Conservation (phyloP, 2,329 filamentous ascomycete species). For the Colletotrichum musicola region DNA sequence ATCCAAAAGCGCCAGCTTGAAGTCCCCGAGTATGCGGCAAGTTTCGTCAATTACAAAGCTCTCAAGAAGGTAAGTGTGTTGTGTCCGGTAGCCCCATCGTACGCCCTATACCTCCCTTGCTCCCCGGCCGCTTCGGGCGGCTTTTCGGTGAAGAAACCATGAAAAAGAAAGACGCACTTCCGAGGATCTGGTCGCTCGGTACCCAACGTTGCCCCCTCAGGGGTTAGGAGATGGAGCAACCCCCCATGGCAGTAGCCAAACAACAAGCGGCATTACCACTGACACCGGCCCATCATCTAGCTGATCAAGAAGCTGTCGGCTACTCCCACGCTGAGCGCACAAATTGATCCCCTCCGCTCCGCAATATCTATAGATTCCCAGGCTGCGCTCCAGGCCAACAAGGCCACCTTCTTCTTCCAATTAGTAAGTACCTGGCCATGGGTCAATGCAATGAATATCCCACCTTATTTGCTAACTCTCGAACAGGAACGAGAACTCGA, state of each 20-base stretch:
- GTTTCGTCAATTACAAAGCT: conserved; percentile 99
- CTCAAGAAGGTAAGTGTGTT: conserved; percentile 85
- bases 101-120: conserved; percentile 4
- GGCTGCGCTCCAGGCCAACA: conserved; percentile 92
- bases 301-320: conserved; percentile 98
- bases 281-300: conserved; percentile 62
- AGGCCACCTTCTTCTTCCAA: conserved; percentile 98
- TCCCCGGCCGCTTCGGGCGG: conserved; percentile 14
- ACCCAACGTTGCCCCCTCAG: conserved; percentile 32
- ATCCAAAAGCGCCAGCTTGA: conserved; percentile 99
- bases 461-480: conserved; percentile 53
- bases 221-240: conserved; percentile 31
- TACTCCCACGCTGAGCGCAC: conserved; percentile 84
- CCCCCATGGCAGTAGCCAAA: conserved; percentile 36
- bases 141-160: conserved; percentile 13
- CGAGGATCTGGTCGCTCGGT: conserved; percentile 31
- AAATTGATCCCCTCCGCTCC: conserved; percentile 71
- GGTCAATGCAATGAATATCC: conserved; percentile 39
- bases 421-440: conserved; percentile 70
- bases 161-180: conserved; percentile 2
- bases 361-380: conserved; percentile 77
- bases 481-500: conserved; percentile 93
- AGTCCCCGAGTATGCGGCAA: conserved; percentile 98
- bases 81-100: conserved; percentile 17
- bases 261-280: conserved; percentile 43